Evolutionary conservation across 1,284 basidiomycete genomes (phyloP).

Genomic region (Marasmius sp.): DNA sequence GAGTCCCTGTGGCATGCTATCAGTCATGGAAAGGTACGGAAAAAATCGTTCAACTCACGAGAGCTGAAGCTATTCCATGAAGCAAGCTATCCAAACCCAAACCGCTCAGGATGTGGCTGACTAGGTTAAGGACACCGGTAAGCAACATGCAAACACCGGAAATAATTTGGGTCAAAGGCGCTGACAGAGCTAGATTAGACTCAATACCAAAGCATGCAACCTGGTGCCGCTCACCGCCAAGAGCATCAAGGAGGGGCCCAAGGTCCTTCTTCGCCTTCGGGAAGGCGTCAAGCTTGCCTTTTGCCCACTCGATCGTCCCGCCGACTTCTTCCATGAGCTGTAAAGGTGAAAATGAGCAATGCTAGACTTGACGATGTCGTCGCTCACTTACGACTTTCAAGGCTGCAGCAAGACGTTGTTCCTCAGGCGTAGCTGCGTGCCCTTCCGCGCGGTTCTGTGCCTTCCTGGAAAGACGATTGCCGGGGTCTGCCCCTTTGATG

Average conservation of each 20-base stretch:
- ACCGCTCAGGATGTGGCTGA: background rate
- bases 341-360: background rate
- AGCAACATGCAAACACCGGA: background rate
- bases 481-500: conserved; percentile 22
- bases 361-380: background rate
- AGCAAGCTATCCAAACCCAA: conserved; percentile 1
- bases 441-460: conserved; percentile 33
- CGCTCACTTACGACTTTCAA: conserved; percentile 30
- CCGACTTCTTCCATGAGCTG: conserved; percentile 37
- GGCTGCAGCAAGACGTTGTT: conserved; percentile 39
- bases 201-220: background rate
- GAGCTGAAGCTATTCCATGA: background rate
- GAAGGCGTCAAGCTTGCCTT: conserved; percentile 33
- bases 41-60: background rate
- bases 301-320: conserved; percentile 39
- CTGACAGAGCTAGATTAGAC: background rate
- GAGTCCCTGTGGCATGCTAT: background rate
- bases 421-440: conserved; percentile 36
- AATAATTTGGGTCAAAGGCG: background rate
- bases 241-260: conserved; percentile 31
- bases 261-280: conserved; percentile 39
- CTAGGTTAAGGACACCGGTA: background rate
- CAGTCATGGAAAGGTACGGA: background rate
- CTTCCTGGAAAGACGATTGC: conserved; percentile 30
- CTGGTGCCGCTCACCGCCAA: background rate